These are phyloP conservation scores for Microdochium bolleyi DNA, from an alignment of 2,329 filamentous ascomycete species.

Conservation along the genomic window DNA sequence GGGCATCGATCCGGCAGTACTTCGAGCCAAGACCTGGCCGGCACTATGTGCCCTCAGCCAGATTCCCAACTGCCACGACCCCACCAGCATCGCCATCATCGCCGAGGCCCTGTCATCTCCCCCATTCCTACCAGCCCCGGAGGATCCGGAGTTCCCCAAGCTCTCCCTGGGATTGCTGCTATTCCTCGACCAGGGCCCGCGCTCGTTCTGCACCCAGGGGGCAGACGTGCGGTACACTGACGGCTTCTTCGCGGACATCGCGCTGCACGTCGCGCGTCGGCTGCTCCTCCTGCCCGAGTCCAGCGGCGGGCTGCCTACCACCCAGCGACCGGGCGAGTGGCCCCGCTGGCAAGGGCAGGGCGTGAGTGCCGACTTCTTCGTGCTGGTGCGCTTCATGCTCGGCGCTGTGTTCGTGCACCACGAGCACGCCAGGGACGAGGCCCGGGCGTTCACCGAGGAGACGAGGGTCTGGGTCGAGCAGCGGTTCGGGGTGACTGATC, in stretches of 20 bases:
- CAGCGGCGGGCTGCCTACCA: constrained; percentile 3
- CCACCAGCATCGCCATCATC: too few relatives aligned
- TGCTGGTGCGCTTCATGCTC: constrained; percentile 13
- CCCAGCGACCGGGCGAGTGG: constrained; percentile 9
- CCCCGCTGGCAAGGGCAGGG: constrained; percentile 7
- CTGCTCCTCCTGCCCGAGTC: constrained; percentile 1
- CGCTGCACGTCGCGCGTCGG: constrained; percentile 6
- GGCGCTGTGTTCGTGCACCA: constrained; percentile 16
- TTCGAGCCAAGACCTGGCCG: too few relatives aligned
- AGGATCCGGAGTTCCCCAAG: too few relatives aligned
- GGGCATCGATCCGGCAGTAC: too few relatives aligned
- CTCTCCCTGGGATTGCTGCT: constrained; percentile 16
- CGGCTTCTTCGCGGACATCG: constrained; percentile 15
- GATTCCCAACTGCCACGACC: too few relatives aligned
- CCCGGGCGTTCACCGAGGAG: constrained; percentile 10
- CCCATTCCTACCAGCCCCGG: too few relatives aligned
- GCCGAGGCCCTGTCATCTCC: too few relatives aligned
- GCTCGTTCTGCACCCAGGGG: constrained; percentile 10
- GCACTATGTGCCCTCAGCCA: too few relatives aligned
- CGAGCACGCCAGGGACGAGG: constrained; percentile 8
- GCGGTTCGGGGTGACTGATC: constrained; percentile 9
- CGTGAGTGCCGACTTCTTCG: constrained; percentile 15
- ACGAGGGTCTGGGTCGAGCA: constrained; percentile 13
- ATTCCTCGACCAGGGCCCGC: constrained; percentile 17
- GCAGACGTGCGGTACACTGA: constrained; percentile 16